These are phyloP conservation scores for Metschnikowia matae DNA, from an alignment of 805 yeast species.

Conservation along the genomic window DNA sequence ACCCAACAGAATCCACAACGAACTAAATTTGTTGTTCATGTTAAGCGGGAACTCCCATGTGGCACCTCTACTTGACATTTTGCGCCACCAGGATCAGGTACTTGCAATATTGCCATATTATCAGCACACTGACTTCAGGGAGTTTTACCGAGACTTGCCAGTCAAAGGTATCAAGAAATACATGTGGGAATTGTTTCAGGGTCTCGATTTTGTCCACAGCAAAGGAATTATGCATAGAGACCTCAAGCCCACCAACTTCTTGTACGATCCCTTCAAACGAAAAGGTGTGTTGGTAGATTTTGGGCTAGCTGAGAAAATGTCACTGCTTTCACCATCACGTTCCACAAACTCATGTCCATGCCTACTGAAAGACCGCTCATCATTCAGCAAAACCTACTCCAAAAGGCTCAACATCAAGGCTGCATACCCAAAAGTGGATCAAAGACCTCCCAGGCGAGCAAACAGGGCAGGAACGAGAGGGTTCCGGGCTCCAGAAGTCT, in stretches of 20 bases:
- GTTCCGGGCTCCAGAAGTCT: conserved; percentile 89
- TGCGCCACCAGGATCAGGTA: conserved; percentile 86
- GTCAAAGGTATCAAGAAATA: conserved; percentile 76
- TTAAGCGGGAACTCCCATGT: conserved; percentile 67
- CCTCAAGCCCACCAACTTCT: conserved; percentile 57
- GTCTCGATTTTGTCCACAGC: conserved; percentile 57
- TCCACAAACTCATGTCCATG: conserved; percentile 54
- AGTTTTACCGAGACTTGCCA: conserved; percentile 76
- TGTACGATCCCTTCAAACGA: conserved; percentile 61
- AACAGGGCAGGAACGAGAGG: conserved; percentile 97
- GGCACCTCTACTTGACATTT: conserved; percentile 86
- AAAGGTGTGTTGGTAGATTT: conserved; percentile 87
- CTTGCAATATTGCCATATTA: conserved; percentile 89
- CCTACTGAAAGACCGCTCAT: conserved; percentile 31
- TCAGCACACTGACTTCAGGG: conserved; percentile 86
- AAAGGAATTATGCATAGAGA: conserved; percentile 42
- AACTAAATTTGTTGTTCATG: conserved; percentile 69
- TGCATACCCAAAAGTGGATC: conserved; percentile 81
- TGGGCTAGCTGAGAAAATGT: conserved; percentile 74
- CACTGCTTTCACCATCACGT: conserved; percentile 9
- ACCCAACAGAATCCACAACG: conserved; percentile 86
- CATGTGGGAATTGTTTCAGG: conserved; percentile 73
- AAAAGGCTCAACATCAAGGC: conserved; percentile 34
- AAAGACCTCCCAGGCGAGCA: conserved; percentile 84
- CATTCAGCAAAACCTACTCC: conserved; percentile 16